These are phyloP conservation scores for Boletellus deceptivus DNA, from an alignment of 1,284 basidiomycete genomes.

Conservation along the genomic window DNA sequence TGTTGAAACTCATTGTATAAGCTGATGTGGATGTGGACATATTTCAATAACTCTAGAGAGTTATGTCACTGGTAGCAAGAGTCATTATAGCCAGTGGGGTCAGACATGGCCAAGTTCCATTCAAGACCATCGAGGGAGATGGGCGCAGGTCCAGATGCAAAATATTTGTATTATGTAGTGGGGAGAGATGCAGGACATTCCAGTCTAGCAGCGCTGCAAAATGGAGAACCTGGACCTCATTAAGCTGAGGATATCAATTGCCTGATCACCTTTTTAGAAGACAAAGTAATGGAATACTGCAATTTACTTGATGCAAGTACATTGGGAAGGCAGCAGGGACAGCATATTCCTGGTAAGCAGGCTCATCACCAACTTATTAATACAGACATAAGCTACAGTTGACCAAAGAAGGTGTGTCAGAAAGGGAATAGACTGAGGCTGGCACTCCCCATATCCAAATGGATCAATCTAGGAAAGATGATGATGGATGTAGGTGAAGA, in stretches of 20 bases:
- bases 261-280: slow-evolving; percentile 25
- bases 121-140: slow-evolving; percentile 24
- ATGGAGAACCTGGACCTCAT: slow-evolving; percentile 25
- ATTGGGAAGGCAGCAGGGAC: slow-evolving; percentile 19
- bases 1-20: too few species aligned
- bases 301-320: slow-evolving; percentile 27
- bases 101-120: slow-evolving; percentile 3
- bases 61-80: slow-evolving; percentile 21
- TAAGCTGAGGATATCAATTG: slow-evolving; percentile 21
- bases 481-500: slow-evolving; percentile 15
- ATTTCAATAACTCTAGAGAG: slow-evolving; percentile 24
- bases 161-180: slow-evolving; percentile 21
- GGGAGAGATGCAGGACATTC: slow-evolving; percentile 22
- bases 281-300: slow-evolving; percentile 32
- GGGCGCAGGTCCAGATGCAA: slow-evolving; percentile 28
- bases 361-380: slow-evolving; percentile 31
- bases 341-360: slow-evolving; percentile 19
- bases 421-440: slow-evolving; percentile 23
- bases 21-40: slow-evolving; percentile 29
- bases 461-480: slow-evolving; percentile 22
- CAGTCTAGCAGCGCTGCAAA: slow-evolving; percentile 29
- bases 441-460: slow-evolving; percentile 28
- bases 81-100: slow-evolving; percentile 25
- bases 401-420: slow-evolving; percentile 25
- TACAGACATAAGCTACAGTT: slow-evolving; percentile 26